These are phyloP conservation scores for Lactarius sp. DNA, from an alignment of 768 basidiomycete genomes.

Conservation along the genomic window DNA sequence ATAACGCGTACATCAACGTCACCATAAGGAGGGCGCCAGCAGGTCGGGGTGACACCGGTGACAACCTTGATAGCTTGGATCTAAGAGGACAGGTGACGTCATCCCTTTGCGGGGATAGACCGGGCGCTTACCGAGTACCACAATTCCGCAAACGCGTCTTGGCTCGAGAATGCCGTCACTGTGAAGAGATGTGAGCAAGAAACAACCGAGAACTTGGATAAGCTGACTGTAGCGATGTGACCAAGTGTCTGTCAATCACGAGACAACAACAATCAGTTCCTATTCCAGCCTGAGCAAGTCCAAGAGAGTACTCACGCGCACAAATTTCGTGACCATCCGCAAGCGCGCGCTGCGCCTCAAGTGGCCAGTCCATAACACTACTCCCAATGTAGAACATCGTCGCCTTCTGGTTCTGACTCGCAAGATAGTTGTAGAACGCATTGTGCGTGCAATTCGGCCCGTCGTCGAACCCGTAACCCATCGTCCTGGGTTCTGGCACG, in stretches of 20 bases:
- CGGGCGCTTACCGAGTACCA: slow-evolving; percentile 52
- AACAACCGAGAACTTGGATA: no score
- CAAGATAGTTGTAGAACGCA: slow-evolving; percentile 52
- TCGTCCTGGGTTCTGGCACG: slow-evolving; percentile 53
- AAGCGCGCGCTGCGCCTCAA: slow-evolving; percentile 50
- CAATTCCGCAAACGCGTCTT: slow-evolving; percentile 70
- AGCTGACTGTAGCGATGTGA: slow-evolving; percentile 44
- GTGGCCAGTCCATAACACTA: slow-evolving; percentile 51
- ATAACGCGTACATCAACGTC: slow-evolving; percentile 45
- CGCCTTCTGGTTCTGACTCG: slow-evolving; percentile 52
- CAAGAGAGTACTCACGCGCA: slow-evolving; percentile 42
- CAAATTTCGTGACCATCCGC: slow-evolving; percentile 53
- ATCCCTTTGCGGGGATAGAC: background rate
- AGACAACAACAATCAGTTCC: background rate
- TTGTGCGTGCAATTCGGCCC: slow-evolving; percentile 65
- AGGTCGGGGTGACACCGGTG: slow-evolving; percentile 52
- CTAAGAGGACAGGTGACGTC: slow-evolving; percentile 24
- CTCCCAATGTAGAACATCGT: slow-evolving; percentile 62
- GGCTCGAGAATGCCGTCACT: slow-evolving; percentile 59
- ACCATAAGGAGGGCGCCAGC: slow-evolving; percentile 60
- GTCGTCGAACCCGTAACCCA: slow-evolving; percentile 61
- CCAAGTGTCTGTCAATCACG: slow-evolving; percentile 38
- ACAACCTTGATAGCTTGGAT: slow-evolving; percentile 52
- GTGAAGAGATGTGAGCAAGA: background rate
- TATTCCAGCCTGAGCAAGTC: background rate